phyloP scores from a whole-genome alignment of 768 basidiomycete genomes.

The Suillus weaverae region DNA sequence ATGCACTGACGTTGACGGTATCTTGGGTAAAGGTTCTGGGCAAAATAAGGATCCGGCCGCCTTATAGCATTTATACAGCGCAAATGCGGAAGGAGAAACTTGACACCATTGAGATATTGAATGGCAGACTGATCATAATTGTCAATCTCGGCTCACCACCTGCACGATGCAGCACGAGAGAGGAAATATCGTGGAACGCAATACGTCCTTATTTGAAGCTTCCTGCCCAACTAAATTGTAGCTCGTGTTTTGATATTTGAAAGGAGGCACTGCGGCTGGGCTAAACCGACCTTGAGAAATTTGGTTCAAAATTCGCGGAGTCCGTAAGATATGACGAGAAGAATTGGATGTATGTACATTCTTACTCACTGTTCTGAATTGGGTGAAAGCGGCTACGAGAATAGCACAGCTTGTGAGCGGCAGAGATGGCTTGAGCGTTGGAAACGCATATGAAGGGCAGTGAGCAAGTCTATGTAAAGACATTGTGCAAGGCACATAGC shows the following conservation, averaged over 20 bases:
- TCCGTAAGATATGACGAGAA: constrained; percentile 5
- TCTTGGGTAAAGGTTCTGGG: constrained; percentile 1
- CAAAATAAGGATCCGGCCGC: constrained; percentile 2
- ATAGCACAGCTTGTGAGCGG: background rate
- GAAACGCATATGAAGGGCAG: background rate
- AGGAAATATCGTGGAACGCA: background rate
- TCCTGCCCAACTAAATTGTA: background rate
- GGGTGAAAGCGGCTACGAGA: background rate
- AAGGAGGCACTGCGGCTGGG: background rate
- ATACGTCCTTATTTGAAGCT: constrained; percentile 1
- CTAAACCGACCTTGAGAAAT: constrained; percentile 1
- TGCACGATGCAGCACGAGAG: background rate
- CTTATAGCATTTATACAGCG: background rate
- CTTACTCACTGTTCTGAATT: background rate
- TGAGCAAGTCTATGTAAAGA: background rate
- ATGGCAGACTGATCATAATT: background rate
- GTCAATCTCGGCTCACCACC: background rate
- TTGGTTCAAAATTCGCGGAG: constrained; percentile 1
- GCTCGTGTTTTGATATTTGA: background rate
- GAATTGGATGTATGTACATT: background rate
- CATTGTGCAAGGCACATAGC: background rate
- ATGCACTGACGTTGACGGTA: background rate
- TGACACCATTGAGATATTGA: background rate
- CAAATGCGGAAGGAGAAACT: background rate
- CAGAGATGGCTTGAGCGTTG: background rate